These are phyloP conservation scores for Botrytis medusae DNA, from an alignment of 2,329 filamentous ascomycete species.

Conservation along the genomic window DNA sequence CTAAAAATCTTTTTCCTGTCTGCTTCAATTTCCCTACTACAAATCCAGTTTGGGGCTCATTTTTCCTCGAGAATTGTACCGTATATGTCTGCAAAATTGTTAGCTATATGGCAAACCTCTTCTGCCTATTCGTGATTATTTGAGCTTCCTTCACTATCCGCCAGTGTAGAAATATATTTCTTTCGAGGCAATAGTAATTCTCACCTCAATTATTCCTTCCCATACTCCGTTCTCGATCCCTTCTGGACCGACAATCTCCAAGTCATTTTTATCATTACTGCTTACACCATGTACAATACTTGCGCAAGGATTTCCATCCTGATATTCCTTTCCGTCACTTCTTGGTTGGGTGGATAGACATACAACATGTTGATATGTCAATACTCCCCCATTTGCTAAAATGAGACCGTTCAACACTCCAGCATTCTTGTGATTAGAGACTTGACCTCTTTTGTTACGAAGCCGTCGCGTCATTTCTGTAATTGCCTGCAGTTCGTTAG, in stretches of 20 bases:
- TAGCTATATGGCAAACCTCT: neutral
- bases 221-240: conserved; percentile 42
- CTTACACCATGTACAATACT: conserved; percentile 42
- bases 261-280: neutral
- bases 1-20: conserved; percentile 52
- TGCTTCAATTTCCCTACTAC: conserved; percentile 52
- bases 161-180: neutral
- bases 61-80: conserved; percentile 55
- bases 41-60: conserved; percentile 48
- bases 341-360: conserved; percentile 52
- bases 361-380: conserved; percentile 65
- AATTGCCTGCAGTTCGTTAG: conserved; percentile 43
- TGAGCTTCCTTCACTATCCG: neutral
- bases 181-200: neutral
- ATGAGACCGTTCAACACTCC: conserved; percentile 54
- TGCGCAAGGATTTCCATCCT: conserved; percentile 47
- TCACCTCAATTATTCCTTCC: conserved; percentile 54
- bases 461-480: conserved; percentile 57
- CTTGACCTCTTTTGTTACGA: conserved; percentile 39
- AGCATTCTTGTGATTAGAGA: conserved; percentile 16
- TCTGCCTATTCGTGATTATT: neutral
- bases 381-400: conserved; percentile 63
- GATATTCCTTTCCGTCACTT: conserved; percentile 45
- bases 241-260: neutral
- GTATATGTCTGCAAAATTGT: conserved; percentile 54